These are phyloP conservation scores for Ormosia emarginata DNA, from an alignment of 306 rosid genomes.

Conservation along the genomic window DNA sequence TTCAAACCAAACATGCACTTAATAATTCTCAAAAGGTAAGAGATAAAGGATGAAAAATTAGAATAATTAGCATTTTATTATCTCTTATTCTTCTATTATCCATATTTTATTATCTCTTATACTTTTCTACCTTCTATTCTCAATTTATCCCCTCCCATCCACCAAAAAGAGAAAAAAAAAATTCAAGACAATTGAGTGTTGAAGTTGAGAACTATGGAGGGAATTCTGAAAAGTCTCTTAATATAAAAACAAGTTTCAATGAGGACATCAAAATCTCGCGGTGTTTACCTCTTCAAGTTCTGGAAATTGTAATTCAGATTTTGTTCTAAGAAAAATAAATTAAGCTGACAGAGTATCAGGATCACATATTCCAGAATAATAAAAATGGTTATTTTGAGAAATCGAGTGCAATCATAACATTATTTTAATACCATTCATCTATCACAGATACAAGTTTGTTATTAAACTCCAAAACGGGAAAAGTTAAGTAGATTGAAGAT, in stretches of 20 bases:
- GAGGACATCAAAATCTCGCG: not conserved
- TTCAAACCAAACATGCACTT: too few species aligned
- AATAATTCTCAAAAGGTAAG: too few species aligned
- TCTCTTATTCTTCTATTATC: not conserved
- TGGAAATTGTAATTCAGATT: not conserved
- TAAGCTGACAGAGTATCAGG: not conserved
- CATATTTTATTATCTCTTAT: not conserved
- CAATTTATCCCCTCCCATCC: not conserved
- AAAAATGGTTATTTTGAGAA: not conserved
- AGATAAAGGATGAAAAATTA: too few species aligned
- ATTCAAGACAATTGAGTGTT: not conserved
- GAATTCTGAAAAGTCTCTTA: not conserved
- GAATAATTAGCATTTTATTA: too few species aligned
- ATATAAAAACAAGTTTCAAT: not conserved
- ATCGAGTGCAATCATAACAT: not conserved
- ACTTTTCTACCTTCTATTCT: not conserved
- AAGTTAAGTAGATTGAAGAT: too few species aligned
- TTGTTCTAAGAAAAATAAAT: not conserved
- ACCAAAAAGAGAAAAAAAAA: too few species aligned
- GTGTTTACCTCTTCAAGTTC: not conserved
- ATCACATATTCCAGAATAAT: not conserved
- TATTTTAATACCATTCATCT: not conserved
- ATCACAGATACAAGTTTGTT: not conserved
- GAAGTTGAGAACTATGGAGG: not conserved
- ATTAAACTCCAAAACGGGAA: too few species aligned